phyloP scores from a whole-genome alignment of 73 alveolate species.

The Uronychia setigera region DNA sequence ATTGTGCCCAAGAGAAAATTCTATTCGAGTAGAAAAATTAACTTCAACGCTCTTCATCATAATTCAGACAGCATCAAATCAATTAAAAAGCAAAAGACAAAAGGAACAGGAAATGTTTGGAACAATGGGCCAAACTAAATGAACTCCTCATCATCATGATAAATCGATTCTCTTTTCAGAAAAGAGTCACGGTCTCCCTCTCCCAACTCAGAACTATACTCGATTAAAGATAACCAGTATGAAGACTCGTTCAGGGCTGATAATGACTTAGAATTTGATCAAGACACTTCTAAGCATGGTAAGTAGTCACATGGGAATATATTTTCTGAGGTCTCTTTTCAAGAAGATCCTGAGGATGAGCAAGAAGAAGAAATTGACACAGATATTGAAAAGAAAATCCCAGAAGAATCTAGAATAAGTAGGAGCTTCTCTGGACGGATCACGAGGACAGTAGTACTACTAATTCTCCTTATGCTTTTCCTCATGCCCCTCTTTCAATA shows the following conservation, averaged over 20 bases:
- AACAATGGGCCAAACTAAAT: no score
- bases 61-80: not conserved
- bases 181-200: not conserved
- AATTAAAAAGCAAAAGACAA: not conserved
- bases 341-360: not conserved
- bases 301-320: not conserved
- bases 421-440: slow-evolving; percentile 33
- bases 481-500: slow-evolving; percentile 10
- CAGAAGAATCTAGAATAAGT: slow-evolving; percentile 30
- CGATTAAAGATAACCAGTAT: not conserved
- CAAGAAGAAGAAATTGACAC: slow-evolving; percentile 27
- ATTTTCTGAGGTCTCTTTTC: not conserved
- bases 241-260: not conserved
- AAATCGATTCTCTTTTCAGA: no score
- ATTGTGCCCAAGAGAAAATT: not conserved
- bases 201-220: not conserved
- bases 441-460: slow-evolving; percentile 28
- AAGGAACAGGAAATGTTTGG: not conserved
- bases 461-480: slow-evolving; percentile 42
- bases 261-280: not conserved
- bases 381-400: slow-evolving; percentile 9
- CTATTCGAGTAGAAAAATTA: not conserved
- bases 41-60: not conserved
- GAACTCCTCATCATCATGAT: no score
- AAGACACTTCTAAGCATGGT: no score